These are phyloP conservation scores for Sphaerulina vaccinii DNA, from an alignment of 2,329 filamentous ascomycete species.

Conservation along the genomic window DNA sequence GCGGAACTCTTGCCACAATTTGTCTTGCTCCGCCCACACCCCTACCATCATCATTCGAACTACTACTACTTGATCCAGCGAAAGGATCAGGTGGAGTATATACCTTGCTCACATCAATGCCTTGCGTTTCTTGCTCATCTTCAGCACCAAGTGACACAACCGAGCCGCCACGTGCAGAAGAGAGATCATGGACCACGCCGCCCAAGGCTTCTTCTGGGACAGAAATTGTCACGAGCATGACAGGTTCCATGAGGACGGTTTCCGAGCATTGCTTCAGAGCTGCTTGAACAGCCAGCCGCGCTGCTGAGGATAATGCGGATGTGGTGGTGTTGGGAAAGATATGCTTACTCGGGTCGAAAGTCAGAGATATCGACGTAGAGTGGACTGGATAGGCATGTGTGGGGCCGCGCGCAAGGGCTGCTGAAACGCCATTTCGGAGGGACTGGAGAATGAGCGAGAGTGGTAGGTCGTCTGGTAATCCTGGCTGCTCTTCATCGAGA, in stretches of 20 bases:
- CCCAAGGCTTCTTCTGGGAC: conserved; percentile 81
- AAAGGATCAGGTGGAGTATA: conserved; percentile 91
- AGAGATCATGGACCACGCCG: conserved; percentile 77
- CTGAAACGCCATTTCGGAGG: conserved; percentile 76
- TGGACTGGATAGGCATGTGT: conserved; percentile 77
- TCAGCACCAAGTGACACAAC: conserved; percentile 68
- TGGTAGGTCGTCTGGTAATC: conserved; percentile 56
- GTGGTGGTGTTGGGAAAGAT: conserved; percentile 67
- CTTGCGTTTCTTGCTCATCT: conserved; percentile 28
- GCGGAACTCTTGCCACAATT: conserved; percentile 81
- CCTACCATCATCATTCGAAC: conserved; percentile 13
- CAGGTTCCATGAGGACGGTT: conserved; percentile 79
- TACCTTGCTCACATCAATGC: conserved; percentile 70
- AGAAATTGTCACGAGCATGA: conserved; percentile 85
- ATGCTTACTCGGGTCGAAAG: conserved; percentile 64
- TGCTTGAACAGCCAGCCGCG: conserved; percentile 64
- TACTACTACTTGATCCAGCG: conserved; percentile 30
- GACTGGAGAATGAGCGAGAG: conserved; percentile 50
- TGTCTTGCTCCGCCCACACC: conserved; percentile 39
- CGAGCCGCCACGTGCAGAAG: conserved; percentile 69
- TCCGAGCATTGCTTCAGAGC: conserved; percentile 64
- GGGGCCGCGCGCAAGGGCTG: conserved; percentile 81
- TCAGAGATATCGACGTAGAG: conserved; percentile 68
- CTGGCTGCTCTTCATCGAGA: conserved; percentile 44
- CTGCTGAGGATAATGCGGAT: conserved; percentile 66